Conservation (phyloP, 768 basidiomycete genomes). For the Tulasnella sp. region DNA sequence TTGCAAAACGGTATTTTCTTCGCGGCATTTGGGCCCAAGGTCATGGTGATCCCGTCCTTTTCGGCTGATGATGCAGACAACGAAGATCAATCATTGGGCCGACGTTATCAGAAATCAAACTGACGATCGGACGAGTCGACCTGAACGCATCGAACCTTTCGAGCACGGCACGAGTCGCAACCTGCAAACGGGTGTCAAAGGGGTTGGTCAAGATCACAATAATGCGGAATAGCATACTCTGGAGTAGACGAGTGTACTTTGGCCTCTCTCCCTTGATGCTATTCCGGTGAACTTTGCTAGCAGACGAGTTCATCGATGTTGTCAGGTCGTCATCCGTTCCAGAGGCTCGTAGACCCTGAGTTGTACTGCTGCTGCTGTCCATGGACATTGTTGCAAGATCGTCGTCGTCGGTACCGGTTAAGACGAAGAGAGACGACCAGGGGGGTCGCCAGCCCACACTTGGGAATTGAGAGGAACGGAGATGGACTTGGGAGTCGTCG, state of each 20-base stretch:
- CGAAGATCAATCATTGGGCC: not conserved
- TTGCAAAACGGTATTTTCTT: slow-evolving; percentile 55
- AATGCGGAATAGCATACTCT: not conserved
- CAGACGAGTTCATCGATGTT: not conserved
- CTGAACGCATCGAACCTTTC: slow-evolving; percentile 73
- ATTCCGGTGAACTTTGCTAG: not conserved
- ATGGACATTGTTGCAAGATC: no score
- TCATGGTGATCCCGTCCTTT: slow-evolving; percentile 4
- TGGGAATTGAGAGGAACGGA: no score
- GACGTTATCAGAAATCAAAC: not conserved
- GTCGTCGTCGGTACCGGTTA: no score
- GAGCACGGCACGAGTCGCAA: slow-evolving; percentile 74
- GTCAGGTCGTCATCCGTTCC: not conserved
- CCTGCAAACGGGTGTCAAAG: slow-evolving; percentile 31
- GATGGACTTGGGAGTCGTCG: not conserved
- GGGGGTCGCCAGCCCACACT: no score
- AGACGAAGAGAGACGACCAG: no score
- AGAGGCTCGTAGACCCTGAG: not conserved
- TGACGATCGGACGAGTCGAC: slow-evolving; percentile 44
- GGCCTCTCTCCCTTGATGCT: not conserved
- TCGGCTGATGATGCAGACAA: not conserved
- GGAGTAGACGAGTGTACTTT: slow-evolving; percentile 11
- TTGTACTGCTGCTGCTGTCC: not conserved
- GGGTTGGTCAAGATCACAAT: not conserved
- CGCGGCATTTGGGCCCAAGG: slow-evolving; percentile 3